phyloP scores from a whole-genome alignment of 345 rosid genomes.

The Firmiana major region DNA sequence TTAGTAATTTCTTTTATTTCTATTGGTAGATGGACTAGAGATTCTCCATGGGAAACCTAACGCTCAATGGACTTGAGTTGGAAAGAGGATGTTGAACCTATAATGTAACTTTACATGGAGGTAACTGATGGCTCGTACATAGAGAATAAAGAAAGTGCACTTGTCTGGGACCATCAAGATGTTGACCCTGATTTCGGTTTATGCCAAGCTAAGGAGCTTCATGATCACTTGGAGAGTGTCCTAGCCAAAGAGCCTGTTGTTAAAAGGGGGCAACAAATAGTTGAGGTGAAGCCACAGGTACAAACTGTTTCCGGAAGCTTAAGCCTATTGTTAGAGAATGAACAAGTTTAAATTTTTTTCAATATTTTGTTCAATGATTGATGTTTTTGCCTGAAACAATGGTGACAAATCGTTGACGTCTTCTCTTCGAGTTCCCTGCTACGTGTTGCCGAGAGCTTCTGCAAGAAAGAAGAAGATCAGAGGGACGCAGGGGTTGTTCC shows the following conservation, averaged over 20 bases:
- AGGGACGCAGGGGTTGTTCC: too few species aligned
- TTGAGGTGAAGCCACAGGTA: conserved; percentile 93
- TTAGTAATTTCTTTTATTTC: background rate
- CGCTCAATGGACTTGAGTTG: conserved; percentile 42
- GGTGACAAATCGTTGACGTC: too few species aligned
- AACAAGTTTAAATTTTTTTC: background rate
- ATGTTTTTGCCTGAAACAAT: too few species aligned
- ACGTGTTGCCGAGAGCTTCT: too few species aligned
- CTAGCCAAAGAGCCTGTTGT: conserved; percentile 85
- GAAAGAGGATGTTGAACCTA: conserved; percentile 68
- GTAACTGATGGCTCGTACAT: conserved; percentile 80
- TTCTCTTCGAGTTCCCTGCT: too few species aligned
- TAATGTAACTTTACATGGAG: conserved; percentile 68
- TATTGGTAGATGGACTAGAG: conserved; percentile 47
- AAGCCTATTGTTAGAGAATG: too few species aligned
- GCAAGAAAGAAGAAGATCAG: too few species aligned
- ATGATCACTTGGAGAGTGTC: conserved; percentile 79
- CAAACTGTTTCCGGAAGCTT: background rate
- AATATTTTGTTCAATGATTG: background rate
- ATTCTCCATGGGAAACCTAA: conserved; percentile 59
- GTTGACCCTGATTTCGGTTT: conserved; percentile 70
- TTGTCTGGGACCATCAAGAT: conserved; percentile 80
- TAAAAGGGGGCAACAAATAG: conserved; percentile 71
- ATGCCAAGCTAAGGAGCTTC: conserved; percentile 83
- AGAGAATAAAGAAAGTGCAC: conserved; percentile 73